phyloP scores from a whole-genome alignment of 1,139 yeast species.

The Pichia sp. region DNA sequence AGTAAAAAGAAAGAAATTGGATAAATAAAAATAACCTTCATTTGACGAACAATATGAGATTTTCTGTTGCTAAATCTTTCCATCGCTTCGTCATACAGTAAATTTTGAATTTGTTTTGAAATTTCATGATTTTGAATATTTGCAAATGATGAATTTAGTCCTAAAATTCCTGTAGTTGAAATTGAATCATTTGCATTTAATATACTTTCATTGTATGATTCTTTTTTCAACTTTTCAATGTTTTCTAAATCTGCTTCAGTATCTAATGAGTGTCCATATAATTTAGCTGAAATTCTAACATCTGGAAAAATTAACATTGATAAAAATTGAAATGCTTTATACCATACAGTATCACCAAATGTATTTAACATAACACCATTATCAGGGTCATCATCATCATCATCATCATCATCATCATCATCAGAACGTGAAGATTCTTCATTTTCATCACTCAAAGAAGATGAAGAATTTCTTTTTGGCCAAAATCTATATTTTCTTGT shows the following conservation, averaged over 20 bases:
- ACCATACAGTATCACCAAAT: slow-evolving; percentile 29
- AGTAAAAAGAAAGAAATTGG: slow-evolving; percentile 75
- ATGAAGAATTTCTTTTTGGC: too few species aligned
- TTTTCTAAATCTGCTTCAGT: slow-evolving; percentile 25
- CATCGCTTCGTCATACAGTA: slow-evolving; percentile 55
- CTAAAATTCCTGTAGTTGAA: slow-evolving; percentile 19
- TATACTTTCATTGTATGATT: not conserved
- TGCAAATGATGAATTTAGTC: not conserved
- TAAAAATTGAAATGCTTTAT: slow-evolving; percentile 22
- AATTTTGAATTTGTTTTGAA: slow-evolving; percentile 31
- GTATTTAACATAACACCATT: slow-evolving; percentile 16
- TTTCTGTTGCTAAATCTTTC: slow-evolving; percentile 56
- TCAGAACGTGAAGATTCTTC: not conserved
- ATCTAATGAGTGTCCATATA: slow-evolving; percentile 24
- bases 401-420: not conserved
- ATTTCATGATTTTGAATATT: slow-evolving; percentile 13
- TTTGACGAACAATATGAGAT: slow-evolving; percentile 64
- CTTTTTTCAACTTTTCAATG: slow-evolving; percentile 16
- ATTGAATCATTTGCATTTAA: slow-evolving; percentile 7
- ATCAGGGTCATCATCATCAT: slow-evolving; percentile 12
- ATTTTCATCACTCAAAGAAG: not conserved
- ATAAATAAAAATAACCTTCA: slow-evolving; percentile 73
- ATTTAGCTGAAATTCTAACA: slow-evolving; percentile 24
- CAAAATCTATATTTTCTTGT: too few species aligned
- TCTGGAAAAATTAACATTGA: slow-evolving; percentile 29